Evolutionary conservation across 2,329 filamentous ascomycete species (phyloP).

Genomic region (Xylogone sp.): DNA sequence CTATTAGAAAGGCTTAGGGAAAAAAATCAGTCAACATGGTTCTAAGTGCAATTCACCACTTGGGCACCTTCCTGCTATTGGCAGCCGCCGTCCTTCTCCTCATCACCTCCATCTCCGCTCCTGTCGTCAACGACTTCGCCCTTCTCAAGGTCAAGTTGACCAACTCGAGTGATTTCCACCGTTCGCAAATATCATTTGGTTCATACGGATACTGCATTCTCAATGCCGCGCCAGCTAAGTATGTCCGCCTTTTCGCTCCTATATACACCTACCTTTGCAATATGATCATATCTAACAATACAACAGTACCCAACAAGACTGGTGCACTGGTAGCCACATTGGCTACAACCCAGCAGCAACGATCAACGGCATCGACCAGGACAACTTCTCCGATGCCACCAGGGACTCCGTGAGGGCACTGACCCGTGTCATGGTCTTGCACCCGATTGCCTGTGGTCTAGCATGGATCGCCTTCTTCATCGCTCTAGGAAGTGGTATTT

Average conservation of each 20-base stretch:
- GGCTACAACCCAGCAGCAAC: slow-evolving; percentile 53
- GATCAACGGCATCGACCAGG: slow-evolving; percentile 34
- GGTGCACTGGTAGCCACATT: slow-evolving; percentile 44
- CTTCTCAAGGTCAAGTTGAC: slow-evolving; percentile 48
- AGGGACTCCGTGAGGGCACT: slow-evolving; percentile 43
- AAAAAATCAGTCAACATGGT: not conserved
- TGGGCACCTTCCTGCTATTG: slow-evolving; percentile 56
- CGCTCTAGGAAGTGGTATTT: slow-evolving; percentile 45
- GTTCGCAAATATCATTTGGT: slow-evolving; percentile 47
- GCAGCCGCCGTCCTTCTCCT: slow-evolving; percentile 51
- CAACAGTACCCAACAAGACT: slow-evolving; percentile 32
- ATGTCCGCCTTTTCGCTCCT: slow-evolving; percentile 9
- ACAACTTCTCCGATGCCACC: slow-evolving; percentile 37
- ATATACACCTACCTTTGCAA: not conserved
- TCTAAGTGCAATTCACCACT: slow-evolving; percentile 39
- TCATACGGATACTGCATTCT: slow-evolving; percentile 56
- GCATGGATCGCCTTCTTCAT: slow-evolving; percentile 57
- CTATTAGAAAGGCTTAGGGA: too few species aligned
- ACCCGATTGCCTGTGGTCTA: slow-evolving; percentile 55
- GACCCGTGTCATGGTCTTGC: slow-evolving; percentile 58
- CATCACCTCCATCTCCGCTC: slow-evolving; percentile 54
- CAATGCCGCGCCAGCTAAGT: slow-evolving; percentile 24
- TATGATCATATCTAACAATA: not conserved
- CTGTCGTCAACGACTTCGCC: slow-evolving; percentile 51
- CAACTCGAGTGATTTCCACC: slow-evolving; percentile 28